Evolutionary conservation across 805 yeast genomes (phyloP).

Genomic region (Starmerella tilneyi): DNA sequence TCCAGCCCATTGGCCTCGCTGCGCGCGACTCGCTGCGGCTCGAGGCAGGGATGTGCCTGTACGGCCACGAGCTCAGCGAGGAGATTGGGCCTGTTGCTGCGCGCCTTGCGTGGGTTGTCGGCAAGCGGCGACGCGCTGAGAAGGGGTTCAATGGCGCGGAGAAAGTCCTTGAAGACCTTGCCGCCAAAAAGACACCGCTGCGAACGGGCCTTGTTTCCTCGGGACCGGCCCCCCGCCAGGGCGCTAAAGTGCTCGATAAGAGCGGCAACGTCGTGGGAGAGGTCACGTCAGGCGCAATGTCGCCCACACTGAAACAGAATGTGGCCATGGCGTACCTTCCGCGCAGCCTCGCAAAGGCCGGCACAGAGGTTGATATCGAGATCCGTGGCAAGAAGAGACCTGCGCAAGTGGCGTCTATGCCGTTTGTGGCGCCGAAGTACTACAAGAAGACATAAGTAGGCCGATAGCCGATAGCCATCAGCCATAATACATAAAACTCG

Average conservation of each 20-base stretch:
- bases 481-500: no score
- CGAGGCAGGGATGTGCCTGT: conserved; percentile 97
- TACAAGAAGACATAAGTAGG: conserved; percentile 34
- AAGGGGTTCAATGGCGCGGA: conserved; percentile 64
- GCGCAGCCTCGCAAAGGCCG: conserved; percentile 59
- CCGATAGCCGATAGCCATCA: no score
- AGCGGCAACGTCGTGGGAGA: conserved; percentile 45
- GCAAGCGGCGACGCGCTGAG: conserved; percentile 58
- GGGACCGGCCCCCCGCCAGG: conserved; percentile 92
- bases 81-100: conserved; percentile 78
- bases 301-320: conserved; percentile 64
- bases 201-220: conserved; percentile 64
- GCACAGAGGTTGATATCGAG: conserved; percentile 60
- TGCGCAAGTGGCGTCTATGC: conserved; percentile 70
- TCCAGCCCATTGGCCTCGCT: conserved; percentile 90
- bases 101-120: conserved; percentile 78
- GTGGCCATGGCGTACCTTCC: conserved; percentile 86
- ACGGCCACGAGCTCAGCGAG: conserved; percentile 84
- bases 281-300: conserved; percentile 53
- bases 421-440: conserved; percentile 68
- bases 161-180: conserved; percentile 58
- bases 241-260: conserved; percentile 53
- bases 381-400: conserved; percentile 76
- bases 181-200: conserved; percentile 48
- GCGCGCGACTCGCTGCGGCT: conserved; percentile 91